Percentiles rank a stretch among this genome's conserved stretches.
Evolutionary conservation across 2,329 filamentous ascomycete species (phyloP).

Genomic region (Monosporascus sp.): DNA sequence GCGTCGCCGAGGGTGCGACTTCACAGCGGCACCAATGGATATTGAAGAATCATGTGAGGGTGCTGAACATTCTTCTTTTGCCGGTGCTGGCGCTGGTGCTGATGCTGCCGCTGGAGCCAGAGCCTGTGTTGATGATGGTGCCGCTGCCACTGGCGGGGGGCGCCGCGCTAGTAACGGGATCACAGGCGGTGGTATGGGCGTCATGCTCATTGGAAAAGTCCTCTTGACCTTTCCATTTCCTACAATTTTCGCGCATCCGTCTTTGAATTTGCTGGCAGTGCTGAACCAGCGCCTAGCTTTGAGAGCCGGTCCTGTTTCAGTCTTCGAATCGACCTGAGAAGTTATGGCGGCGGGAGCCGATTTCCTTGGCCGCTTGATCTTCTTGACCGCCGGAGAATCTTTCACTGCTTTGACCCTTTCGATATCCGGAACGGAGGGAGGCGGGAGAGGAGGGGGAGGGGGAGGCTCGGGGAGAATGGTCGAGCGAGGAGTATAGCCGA

Average conservation of each 20-base stretch:
- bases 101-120: not conserved
- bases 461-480: slow-evolving; percentile 24
- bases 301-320: slow-evolving; percentile 1
- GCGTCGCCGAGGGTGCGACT: slow-evolving; percentile 39
- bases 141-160: not conserved
- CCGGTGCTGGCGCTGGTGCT: not conserved
- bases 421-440: slow-evolving; percentile 6
- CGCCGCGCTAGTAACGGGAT: not conserved
- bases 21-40: slow-evolving; percentile 48
- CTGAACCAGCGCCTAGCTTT: slow-evolving; percentile 9
- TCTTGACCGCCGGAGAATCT: slow-evolving; percentile 5
- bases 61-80: slow-evolving; percentile 6
- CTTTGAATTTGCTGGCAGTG: slow-evolving; percentile 15
- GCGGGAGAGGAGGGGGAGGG: slow-evolving; percentile 10
- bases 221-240: slow-evolving; percentile 15
- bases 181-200: not conserved
- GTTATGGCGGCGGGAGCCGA: slow-evolving; percentile 32
- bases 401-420: slow-evolving; percentile 7
- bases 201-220: not conserved
- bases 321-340: not conserved
- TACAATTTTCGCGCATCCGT: slow-evolving; percentile 19
- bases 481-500: slow-evolving; percentile 29
- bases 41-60: slow-evolving; percentile 13
- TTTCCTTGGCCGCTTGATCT: slow-evolving; percentile 31
- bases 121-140: not conserved